Conservation (phyloP, 169 alveolate genomes). For the Pseudocohnilembus persalinus region DNA sequence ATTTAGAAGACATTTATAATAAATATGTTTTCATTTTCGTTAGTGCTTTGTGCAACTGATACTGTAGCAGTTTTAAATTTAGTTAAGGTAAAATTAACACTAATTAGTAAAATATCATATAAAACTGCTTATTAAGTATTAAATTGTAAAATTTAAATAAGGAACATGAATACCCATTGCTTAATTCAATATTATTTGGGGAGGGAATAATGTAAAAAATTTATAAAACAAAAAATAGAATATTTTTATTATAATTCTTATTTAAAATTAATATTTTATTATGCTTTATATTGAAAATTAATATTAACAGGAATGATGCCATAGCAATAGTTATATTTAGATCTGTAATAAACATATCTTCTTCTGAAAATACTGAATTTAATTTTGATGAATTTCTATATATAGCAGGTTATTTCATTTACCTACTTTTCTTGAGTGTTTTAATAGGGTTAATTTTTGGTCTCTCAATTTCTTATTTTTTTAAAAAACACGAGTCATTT, state of each 20-base stretch:
- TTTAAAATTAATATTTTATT: too few relatives aligned
- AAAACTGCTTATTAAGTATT: neutral
- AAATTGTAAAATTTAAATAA: too few relatives aligned
- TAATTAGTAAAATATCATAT: too few relatives aligned
- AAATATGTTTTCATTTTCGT: constrained; percentile 26
- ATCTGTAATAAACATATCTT: constrained; percentile 33
- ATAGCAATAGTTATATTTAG: constrained; percentile 49
- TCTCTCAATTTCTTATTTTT: constrained; percentile 32
- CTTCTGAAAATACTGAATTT: constrained; percentile 28
- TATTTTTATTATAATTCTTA: too few relatives aligned
- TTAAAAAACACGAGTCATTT: constrained; percentile 35
- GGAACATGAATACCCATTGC: constrained; percentile 25
- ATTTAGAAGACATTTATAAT: neutral
- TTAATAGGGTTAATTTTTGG: constrained; percentile 46
- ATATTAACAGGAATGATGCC: constrained; percentile 36
- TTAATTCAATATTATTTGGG: constrained; percentile 47
- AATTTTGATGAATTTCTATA: constrained; percentile 24
- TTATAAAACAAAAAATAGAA: too few relatives aligned
- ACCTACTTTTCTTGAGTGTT: constrained; percentile 31
- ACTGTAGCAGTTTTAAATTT: constrained; percentile 50
- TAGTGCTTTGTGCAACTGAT: constrained; percentile 57
- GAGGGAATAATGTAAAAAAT: constrained; percentile 35
- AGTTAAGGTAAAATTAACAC: constrained; percentile 35
- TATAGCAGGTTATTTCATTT: constrained; percentile 34
- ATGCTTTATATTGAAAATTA: too few relatives aligned